These are phyloP conservation scores for Talaromyces sp. DNA, from an alignment of 2,329 filamentous ascomycete species.

Conservation along the genomic window DNA sequence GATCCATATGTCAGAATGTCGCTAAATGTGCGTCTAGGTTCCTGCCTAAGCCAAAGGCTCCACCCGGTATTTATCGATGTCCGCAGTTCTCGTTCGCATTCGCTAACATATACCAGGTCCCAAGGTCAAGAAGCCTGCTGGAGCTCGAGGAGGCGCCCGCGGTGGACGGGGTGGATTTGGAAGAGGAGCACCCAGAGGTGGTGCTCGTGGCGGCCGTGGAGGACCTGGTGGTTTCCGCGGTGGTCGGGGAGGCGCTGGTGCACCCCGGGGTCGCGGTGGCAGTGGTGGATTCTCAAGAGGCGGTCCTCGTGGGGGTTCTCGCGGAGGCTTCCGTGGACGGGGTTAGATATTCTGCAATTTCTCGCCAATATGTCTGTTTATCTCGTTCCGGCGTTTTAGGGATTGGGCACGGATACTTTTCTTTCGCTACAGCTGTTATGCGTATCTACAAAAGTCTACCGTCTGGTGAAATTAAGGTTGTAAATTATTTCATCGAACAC, in stretches of 20 bases:
- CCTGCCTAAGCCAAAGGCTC: constrained; percentile 83
- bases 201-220: constrained; percentile 24
- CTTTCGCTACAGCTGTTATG: constrained; percentile 30
- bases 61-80: constrained; percentile 39
- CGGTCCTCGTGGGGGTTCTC: constrained; percentile 27
- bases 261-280: constrained; percentile 16
- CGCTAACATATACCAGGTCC: constrained; percentile 43
- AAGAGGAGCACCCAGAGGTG: constrained; percentile 38
- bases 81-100: constrained; percentile 6
- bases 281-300: constrained; percentile 25
- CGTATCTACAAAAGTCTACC: constrained; percentile 29
- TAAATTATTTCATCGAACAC: constrained; percentile 7
- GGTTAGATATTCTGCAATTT: constrained; percentile 15
- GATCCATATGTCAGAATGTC: not conserved
- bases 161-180: constrained; percentile 47
- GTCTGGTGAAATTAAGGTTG: constrained; percentile 21
- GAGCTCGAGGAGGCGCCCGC: constrained; percentile 46
- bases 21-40: constrained; percentile 50
- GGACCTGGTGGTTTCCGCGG: constrained; percentile 10
- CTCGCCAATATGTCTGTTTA: constrained; percentile 17
- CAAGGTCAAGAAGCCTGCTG: constrained; percentile 67
- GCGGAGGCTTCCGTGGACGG: constrained; percentile 23
- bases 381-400: constrained; percentile 41
- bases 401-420: constrained; percentile 31
- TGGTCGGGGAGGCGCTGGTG: constrained; percentile 6